Evolutionary conservation across 2,329 filamentous ascomycete species (phyloP).

Genomic region (Byssochlamys sp.): DNA sequence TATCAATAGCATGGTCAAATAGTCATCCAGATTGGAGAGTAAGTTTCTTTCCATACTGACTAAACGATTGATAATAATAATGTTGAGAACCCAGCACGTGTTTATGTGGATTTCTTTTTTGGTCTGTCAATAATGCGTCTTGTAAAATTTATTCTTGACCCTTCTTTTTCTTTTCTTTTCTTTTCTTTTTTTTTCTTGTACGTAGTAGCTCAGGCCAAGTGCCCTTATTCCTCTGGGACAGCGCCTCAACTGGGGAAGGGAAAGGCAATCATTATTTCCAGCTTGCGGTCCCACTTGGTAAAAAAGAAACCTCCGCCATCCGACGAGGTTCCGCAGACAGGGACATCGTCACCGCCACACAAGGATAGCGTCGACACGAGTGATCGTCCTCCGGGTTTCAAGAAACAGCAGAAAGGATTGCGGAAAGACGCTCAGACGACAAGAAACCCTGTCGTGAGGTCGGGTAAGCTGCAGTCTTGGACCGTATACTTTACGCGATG

Average conservation of each 20-base stretch:
- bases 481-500: background rate
- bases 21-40: background rate
- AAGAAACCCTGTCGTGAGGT: background rate
- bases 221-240: background rate
- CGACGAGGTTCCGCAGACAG: background rate
- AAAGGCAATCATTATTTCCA: background rate
- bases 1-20: too few species aligned
- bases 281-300: background rate
- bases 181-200: too few species aligned
- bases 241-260: background rate
- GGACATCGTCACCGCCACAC: background rate
- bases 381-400: background rate
- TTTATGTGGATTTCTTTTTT: too few species aligned
- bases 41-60: background rate
- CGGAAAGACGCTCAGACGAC: background rate
- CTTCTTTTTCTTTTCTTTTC: too few species aligned
- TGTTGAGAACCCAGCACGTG: background rate
- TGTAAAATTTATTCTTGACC: background rate
- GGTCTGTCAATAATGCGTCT: background rate
- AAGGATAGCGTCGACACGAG: background rate
- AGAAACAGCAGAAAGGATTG: background rate
- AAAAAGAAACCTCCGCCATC: background rate
- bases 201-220: background rate
- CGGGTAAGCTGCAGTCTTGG: too few species aligned
- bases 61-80: too few species aligned